A percentile compares a stretch with the other conserved stretches of the same genome.
Evolutionary conservation across 768 basidiomycete genomes (phyloP).

Genomic region (Leucosporidium yakuticum): DNA sequence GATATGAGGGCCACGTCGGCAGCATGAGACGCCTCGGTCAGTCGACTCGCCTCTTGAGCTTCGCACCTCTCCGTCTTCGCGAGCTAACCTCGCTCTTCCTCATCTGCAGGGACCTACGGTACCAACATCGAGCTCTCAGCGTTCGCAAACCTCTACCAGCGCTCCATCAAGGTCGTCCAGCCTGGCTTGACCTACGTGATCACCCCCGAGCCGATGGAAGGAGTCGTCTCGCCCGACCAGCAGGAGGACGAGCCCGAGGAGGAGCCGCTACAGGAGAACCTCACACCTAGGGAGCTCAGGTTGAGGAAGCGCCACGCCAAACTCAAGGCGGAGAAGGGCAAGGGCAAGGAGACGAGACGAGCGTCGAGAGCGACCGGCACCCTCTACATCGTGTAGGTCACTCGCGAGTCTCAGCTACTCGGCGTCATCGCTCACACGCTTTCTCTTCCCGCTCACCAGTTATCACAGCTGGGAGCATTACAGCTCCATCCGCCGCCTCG

Average conservation of each 20-base stretch:
- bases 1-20: conserved; percentile 62
- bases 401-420: neutral
- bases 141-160: conserved; percentile 70
- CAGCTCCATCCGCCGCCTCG: conserved; percentile 80
- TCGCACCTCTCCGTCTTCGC: neutral
- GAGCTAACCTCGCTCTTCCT: neutral
- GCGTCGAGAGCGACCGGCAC: conserved; percentile 42
- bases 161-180: conserved; percentile 86
- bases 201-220: conserved; percentile 48
- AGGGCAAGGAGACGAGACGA: conserved; percentile 20
- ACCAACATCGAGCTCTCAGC: conserved; percentile 91
- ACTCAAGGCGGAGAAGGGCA: conserved; percentile 41
- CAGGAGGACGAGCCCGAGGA: conserved; percentile 39
- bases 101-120: conserved; percentile 61
- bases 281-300: conserved; percentile 46
- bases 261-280: neutral
- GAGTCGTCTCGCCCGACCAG: conserved; percentile 18
- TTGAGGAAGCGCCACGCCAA: conserved; percentile 48
- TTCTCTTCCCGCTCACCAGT: neutral
- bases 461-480: conserved; percentile 71
- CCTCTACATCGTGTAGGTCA: conserved; percentile 71
- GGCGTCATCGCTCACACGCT: neutral
- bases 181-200: conserved; percentile 87
- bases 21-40: conserved; percentile 60
- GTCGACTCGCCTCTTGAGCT: neutral